Base-by-base conservation (phyloP, 2,329 filamentous ascomycete genomes). In the Hysterium pulicare region DNA sequence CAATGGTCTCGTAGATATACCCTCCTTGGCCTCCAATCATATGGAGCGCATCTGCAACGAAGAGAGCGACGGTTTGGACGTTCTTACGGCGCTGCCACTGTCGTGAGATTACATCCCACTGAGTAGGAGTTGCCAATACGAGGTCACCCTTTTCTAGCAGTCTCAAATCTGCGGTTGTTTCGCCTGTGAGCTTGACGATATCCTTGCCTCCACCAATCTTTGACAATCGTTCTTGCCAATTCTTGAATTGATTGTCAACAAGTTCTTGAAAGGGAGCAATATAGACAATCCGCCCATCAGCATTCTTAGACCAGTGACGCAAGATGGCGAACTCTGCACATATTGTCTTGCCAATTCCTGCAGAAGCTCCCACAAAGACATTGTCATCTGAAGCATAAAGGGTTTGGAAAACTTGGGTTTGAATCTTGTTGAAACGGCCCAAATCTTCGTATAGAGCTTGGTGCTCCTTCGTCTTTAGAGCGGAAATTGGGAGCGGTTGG, bases 41-140 rank as follows among this genome's bases (percentile, higher is more conserved):
- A 62, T 98, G 93, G 41, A 98, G 75, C 62, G 97, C 91, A 64
- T 98, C 94, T 1, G 91, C 90, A 53, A 98, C 90, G 64, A 98
- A 90, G 1, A 98, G 75, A 55, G 90, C 82, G 16, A 97, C 86
- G 3, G 83, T 86, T 62, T 96, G 89, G 1, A 98, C 83, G 54
- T 95, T 95, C 79, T 95, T 97, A 44, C 93, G 84, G 44, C 91
- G 83, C 70, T 95, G 90, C 93, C 94, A 98, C 65, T 95, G 90
- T 26, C 94, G 82, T 13, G 93, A 97, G 38, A 98, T 71, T 21
- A 94, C 87, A 69, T 98, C 93, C 94, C 93, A 98, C 58, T 98
- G 93, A 2, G 82, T 76, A 6, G 93, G 93, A 0, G 94, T 98
- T 2, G 93, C 93, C 24, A 98, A 76, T 40, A 98, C 84, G 21